Conservation (phyloP, 768 basidiomycete species). For the Cystobasidium onofrii region DNA sequence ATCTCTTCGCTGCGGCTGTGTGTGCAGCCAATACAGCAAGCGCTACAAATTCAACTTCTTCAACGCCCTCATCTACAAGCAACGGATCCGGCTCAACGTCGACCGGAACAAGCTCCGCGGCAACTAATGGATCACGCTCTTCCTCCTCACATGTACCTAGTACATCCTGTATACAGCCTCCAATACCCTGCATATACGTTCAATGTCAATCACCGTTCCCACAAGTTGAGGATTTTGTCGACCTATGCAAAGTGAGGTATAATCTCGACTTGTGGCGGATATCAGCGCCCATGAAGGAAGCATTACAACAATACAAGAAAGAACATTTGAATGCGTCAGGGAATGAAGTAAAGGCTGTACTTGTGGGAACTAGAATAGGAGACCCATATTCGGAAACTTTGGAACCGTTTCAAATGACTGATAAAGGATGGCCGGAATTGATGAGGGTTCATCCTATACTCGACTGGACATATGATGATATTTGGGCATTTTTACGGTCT, state of each 20-base stretch:
- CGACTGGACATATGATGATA: slow-evolving; percentile 81
- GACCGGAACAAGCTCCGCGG: slow-evolving; percentile 37
- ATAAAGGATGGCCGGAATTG: slow-evolving; percentile 78
- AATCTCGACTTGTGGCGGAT: slow-evolving; percentile 64
- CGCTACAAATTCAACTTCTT: slow-evolving; percentile 21
- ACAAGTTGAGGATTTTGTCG: slow-evolving; percentile 74
- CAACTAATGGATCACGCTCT: slow-evolving; percentile 50
- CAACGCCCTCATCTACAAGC: slow-evolving; percentile 41
- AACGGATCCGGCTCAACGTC: background rate
- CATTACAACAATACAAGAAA: slow-evolving; percentile 36
- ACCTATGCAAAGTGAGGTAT: slow-evolving; percentile 56
- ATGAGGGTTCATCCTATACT: slow-evolving; percentile 92
- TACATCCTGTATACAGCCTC: slow-evolving; percentile 36
- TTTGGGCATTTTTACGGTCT: slow-evolving; percentile 74
- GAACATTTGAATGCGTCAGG: background rate
- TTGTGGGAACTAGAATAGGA: slow-evolving; percentile 77
- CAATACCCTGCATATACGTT: slow-evolving; percentile 61
- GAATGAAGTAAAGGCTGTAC: slow-evolving; percentile 60
- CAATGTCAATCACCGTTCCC: slow-evolving; percentile 81
- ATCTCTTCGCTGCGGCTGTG: slow-evolving; percentile 70
- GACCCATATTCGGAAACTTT: slow-evolving; percentile 90
- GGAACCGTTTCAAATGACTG: slow-evolving; percentile 67
- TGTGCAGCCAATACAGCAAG: slow-evolving; percentile 44
- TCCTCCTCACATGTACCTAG: background rate
- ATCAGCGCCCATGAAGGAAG: slow-evolving; percentile 58